Evolutionary conservation across 176 grass and related monocot genomes (phyloP), one percentile per base, ranked within the genome.

Genomic region (Rhynchospora pubera): DNA sequence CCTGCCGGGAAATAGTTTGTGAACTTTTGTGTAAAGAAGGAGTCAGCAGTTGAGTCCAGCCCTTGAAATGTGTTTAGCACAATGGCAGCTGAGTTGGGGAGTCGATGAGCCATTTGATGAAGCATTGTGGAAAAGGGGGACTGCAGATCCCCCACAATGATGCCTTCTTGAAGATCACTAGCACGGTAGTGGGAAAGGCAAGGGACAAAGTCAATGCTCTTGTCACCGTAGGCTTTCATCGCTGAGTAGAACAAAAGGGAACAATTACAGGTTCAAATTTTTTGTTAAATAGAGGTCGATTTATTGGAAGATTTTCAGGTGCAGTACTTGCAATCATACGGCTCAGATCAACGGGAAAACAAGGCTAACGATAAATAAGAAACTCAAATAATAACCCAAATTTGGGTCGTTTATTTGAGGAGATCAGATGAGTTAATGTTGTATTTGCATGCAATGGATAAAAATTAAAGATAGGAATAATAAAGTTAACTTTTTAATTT

Each of bases 141-240:
- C 45, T 71, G 16, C 72, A 88, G 62, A 11, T 43, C 5, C 0
- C 61, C 81, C 4, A 9, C 10, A 23, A 88, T 67, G 72, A 88
- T 21, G 52, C 61, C 86, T 9, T 88, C 62, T 65, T 77, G 86
- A 50, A 88, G 86, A 78, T 88, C 86, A 30, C 72, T 7, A n/a
- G 78, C 72, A 7, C n/a, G 86, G 24, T 84, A 62, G 62, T n/a
- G 43, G 14, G 86, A 78, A 22, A 87, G 81, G 51, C 59, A 61
- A 0, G 86, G 86, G 30, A 87, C 77, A 21, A 79, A 79, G 50
- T 51, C n/a, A 0, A 87, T 39, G 14, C 9, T 53, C 79, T 78
- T 82, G 65, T 86, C 64, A 1, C 45, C 73, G 4, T 65, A 65
- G 9, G 52, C 24, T 73, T 71, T 50, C 19, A 64, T 10, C 14